A percentile compares a stretch with the other conserved stretches of the same genome.
These are phyloP conservation scores for Mucor indicus DNA, from an alignment of 371 early-diverging fungal species.

Conservation along the genomic window DNA sequence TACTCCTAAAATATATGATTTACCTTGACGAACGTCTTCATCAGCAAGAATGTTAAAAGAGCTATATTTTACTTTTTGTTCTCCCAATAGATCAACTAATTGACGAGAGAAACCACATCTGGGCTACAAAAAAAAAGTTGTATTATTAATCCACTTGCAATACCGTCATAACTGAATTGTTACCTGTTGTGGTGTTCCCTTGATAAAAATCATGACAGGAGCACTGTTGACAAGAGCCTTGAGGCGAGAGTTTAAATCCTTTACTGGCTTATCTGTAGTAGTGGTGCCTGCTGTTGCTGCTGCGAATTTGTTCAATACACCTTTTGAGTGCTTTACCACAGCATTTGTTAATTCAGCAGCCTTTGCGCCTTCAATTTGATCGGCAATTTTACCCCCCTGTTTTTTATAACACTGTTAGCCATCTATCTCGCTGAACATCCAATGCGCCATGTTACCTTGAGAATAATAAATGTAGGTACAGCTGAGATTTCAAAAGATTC, in stretches of 20 bases:
- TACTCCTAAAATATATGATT: background rate
- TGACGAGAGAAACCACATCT: slow-evolving; percentile 79
- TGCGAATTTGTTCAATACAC: slow-evolving; percentile 30
- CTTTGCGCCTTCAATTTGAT: slow-evolving; percentile 87
- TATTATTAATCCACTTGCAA: slow-evolving; percentile 5
- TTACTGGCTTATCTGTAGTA: slow-evolving; percentile 26
- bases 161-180: no score
- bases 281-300: slow-evolving; percentile 22
- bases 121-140: slow-evolving; percentile 46
- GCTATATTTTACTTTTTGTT: slow-evolving; percentile 68
- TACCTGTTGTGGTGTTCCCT: slow-evolving; percentile 82
- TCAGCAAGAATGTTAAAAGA: slow-evolving; percentile 90
- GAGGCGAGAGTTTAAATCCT: slow-evolving; percentile 67
- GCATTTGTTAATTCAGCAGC: slow-evolving; percentile 72
- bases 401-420: no score
- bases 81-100: slow-evolving; percentile 64
- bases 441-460: no score
- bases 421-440: no score
- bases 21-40: slow-evolving; percentile 84
- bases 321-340: slow-evolving; percentile 73
- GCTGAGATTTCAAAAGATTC: slow-evolving; percentile 85
- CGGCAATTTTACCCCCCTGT: slow-evolving; percentile 67
- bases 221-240: slow-evolving; percentile 67
- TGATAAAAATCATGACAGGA: slow-evolving; percentile 89
- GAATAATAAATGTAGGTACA: slow-evolving; percentile 87